Conservation (phyloP, 2,329 filamentous ascomycete species). For the Apiospora kogelbergensis region DNA sequence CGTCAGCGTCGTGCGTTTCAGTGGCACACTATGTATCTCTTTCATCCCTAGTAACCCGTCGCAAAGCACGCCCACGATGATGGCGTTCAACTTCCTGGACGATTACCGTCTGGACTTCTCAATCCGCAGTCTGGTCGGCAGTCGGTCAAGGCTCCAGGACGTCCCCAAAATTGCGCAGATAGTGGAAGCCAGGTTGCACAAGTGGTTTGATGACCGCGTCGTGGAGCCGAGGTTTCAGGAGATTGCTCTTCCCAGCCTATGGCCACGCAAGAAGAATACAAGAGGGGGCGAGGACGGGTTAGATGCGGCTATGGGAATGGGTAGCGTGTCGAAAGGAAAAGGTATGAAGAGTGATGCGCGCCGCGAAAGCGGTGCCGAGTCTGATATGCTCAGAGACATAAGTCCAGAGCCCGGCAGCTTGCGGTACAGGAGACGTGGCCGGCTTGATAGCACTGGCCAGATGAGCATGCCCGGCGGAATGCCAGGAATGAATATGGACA, state of each 20-base stretch:
- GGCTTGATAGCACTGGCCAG: conserved; percentile 30
- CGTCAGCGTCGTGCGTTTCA: conserved; percentile 91
- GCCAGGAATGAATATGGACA: conserved; percentile 36
- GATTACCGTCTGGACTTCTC: conserved; percentile 85
- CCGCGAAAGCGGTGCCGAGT: conserved; percentile 41
- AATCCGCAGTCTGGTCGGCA: conserved; percentile 76
- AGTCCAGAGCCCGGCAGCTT: conserved; percentile 31
- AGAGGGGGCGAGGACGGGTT: conserved; percentile 66
- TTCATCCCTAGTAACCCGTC: conserved; percentile 78
- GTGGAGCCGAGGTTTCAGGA: conserved; percentile 87
- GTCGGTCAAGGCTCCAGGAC: conserved; percentile 77
- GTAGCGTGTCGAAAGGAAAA: conserved; percentile 52
- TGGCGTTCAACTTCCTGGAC: conserved; percentile 91
- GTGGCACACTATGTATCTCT: conserved; percentile 88
- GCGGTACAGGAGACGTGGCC: conserved; percentile 41
- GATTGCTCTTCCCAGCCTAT: conserved; percentile 77
- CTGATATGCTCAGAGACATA: conserved; percentile 41
- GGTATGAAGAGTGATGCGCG: conserved; percentile 52
- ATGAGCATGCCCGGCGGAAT: conserved; percentile 49
- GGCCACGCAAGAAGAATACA: conserved; percentile 83
- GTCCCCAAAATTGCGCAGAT: conserved; percentile 87
- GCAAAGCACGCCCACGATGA: conserved; percentile 75
- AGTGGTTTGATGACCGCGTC: conserved; percentile 85
- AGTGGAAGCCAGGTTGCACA: conserved; percentile 75
- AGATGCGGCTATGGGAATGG: conserved; percentile 35